Base-by-base conservation (phyloP, 179 eudicot genomes). In the Actinidia polygama region DNA sequence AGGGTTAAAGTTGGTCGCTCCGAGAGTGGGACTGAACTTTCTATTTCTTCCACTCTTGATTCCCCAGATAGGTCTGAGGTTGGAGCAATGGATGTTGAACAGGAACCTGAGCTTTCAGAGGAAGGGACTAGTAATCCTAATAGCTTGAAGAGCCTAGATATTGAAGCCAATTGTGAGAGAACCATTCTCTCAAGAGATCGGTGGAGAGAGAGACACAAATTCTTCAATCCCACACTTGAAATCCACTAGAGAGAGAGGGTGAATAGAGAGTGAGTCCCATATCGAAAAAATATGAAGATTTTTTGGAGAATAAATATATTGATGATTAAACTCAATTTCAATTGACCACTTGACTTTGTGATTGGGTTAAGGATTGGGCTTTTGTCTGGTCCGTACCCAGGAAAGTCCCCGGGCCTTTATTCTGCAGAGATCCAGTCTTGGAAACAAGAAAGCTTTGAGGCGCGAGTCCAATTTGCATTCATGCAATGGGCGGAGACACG, bases 1-100 rank as follows among this genome's bases (percentile, higher is more conserved):
- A 84, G 57, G 76, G 75, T 77, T 84, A 89, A 83, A 76, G 53
- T 85, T 63, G 93, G 88, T 77, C 91, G 90, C 49, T 94, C 97
- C 46, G 97, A 94, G 74, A 91, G 95, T 85, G 99, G 98, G 50
- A 95, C 99, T 72, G 98, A 93, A 84, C 94, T 94, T 83, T 94
- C 97, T 80, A 82, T 94, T 79, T 83, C 98, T 82, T 95, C 98
- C 69, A 92, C 95, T 78, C 93, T 94, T 62, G 99, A 95, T 87
- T 94, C 99, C 40, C 98, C 94, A 58, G 94, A 93, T 84, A 86
- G 90, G 83, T 91, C 85, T 62, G 94, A 89, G 78, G 79, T 82
- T 62, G 94, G 84, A 79, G 86, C 62, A 77, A 72, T 62, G 51
- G 88, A 89, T 50, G 76, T 82, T 81, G 90, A 86, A 78, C 89